These are phyloP conservation scores for Fusarium metavorans DNA, from an alignment of 2,329 filamentous ascomycete species.

Conservation along the genomic window DNA sequence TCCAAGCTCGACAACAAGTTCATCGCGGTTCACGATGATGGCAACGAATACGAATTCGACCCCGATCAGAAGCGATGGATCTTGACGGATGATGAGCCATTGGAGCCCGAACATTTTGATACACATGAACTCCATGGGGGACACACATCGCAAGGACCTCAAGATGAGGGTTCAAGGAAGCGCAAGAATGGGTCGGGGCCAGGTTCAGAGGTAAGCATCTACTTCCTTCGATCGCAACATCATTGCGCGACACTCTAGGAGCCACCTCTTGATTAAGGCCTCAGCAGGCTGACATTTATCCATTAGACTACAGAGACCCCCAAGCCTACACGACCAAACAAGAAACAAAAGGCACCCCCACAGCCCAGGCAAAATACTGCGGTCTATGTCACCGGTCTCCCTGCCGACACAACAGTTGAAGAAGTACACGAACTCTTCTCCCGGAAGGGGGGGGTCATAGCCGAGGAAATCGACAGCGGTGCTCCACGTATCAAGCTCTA, in stretches of 20 bases:
- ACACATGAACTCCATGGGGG: slow-evolving; percentile 51
- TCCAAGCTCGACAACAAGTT: slow-evolving; percentile 86
- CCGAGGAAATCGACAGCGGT: slow-evolving; percentile 92
- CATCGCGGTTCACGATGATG: slow-evolving; percentile 86
- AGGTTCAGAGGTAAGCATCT: slow-evolving; percentile 58
- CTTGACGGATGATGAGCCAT: slow-evolving; percentile 64
- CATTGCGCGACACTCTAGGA: not conserved
- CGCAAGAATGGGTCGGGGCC: slow-evolving; percentile 56
- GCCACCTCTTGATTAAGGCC: not conserved
- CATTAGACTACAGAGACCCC: slow-evolving; percentile 44
- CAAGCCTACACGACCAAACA: slow-evolving; percentile 56
- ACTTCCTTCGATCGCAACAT: not conserved
- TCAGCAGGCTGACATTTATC: slow-evolving; percentile 16
- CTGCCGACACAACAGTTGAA: slow-evolving; percentile 79
- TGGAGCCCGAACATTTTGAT: slow-evolving; percentile 56
- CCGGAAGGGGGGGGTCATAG: slow-evolving; percentile 87
- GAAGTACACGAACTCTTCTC: slow-evolving; percentile 89
- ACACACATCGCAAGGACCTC: slow-evolving; percentile 37
- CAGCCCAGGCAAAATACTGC: slow-evolving; percentile 81
- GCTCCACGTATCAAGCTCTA: slow-evolving; percentile 95
- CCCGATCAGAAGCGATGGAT: slow-evolving; percentile 79
- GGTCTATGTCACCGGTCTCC: slow-evolving; percentile 91
- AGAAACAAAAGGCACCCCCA: slow-evolving; percentile 62
- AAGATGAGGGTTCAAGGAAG: slow-evolving; percentile 51
- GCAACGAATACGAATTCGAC: slow-evolving; percentile 88